Evolutionary conservation across 208 protist genomes (phyloP).

Genomic region (Acanthamoeba culbertsoni): DNA sequence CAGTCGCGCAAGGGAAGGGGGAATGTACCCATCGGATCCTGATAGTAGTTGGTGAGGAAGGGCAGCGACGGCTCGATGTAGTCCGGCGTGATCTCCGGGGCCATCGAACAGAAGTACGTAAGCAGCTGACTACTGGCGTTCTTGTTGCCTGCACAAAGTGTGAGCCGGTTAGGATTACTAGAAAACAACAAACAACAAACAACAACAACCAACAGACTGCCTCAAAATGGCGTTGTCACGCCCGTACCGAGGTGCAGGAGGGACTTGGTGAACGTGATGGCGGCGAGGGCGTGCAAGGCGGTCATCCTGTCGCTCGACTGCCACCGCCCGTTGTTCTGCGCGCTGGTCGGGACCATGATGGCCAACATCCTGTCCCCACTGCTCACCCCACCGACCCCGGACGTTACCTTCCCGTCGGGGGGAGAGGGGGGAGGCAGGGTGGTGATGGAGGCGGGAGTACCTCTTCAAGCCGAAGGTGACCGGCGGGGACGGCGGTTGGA

Average conservation of each 20-base stretch:
- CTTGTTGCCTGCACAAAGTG: neutral
- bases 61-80: constrained; percentile 19
- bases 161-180: neutral
- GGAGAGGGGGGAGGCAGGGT: neutral
- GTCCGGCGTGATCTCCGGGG: neutral
- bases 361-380: neutral
- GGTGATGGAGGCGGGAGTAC: neutral
- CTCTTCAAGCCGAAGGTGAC: neutral
- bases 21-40: neutral
- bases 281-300: neutral
- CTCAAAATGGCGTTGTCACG: neutral
- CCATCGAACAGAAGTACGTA: neutral
- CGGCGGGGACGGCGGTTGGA: neutral
- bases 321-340: neutral
- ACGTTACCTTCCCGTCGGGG: neutral
- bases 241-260: neutral
- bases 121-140: neutral
- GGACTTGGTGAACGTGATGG: neutral
- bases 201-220: neutral
- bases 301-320: neutral
- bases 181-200: neutral
- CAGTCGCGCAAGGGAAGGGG: too few species aligned
- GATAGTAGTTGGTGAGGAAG: constrained; percentile 6
- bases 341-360: neutral
- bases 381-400: neutral